Base-by-base conservation (phyloP, 2,329 filamentous ascomycete species). In the Aureobasidium uvarum region DNA sequence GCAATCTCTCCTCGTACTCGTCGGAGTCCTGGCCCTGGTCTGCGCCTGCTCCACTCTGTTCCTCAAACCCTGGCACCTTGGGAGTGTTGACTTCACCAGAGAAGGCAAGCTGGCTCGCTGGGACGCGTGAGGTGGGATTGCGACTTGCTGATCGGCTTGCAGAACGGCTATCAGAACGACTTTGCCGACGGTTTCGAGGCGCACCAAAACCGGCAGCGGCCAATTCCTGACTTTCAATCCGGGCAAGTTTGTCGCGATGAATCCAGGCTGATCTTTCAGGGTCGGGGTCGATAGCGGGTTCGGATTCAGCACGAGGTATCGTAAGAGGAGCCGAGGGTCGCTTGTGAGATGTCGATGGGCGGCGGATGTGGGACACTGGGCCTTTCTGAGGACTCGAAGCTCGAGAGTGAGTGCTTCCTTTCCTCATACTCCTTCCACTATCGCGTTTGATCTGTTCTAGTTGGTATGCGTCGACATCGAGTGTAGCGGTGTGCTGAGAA, bases 211-310 rank as follows among this genome's bases (percentile, higher is more conserved):
- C 91, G 7, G 90, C 90, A 66, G 89, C 90, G 74, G 92, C 89
- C 68, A 95, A 82, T 77, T 95, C 91, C 72, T 88, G 84, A 70
- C 81, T 94, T 77, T 95, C 91, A 70, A 94, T 95, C 73, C 85
- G 86, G 64, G 89, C 90, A 67, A 95, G 79, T 77, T 94, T 94
- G 77, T 95, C 91, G 65, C 91, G 82, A 73, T 95, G 91, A 71
- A 95, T 94, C 91, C 91, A 95, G 75, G 91, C 89, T 38, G 87
- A 89, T 67, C 86, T 82, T 67, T 89, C 87, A 6, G 58, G 43
- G 4, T 62, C 58, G 3, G 23, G 20, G 8, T 45, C 46, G 23
- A 54, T 36, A 6, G 60, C 23, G 7, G 11, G n/a, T 20, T 45
- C 46, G n/a, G 46, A 43, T 8, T 52, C 46, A 5, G 38, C 46